Evolutionary conservation across 225 moss, liverwort and hornwort species (phyloP).

Genomic region (Ulota crispa): DNA sequence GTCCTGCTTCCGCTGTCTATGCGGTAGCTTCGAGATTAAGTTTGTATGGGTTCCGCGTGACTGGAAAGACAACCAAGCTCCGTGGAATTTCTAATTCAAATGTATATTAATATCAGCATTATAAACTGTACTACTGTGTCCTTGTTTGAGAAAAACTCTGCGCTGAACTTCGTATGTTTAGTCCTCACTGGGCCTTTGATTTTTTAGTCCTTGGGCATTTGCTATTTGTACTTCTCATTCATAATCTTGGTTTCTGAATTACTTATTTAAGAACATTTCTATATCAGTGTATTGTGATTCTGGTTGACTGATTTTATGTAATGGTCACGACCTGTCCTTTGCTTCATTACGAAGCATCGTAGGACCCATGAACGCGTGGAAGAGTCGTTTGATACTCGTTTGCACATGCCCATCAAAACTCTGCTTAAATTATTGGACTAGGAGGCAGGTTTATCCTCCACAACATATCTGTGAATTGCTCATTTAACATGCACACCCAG

Average conservation of each 20-base stretch:
- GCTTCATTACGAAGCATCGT: slow-evolving; percentile 26
- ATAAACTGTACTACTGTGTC: background rate
- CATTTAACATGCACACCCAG: background rate
- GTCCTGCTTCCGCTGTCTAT: background rate
- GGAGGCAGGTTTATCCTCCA: background rate
- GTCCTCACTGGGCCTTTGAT: background rate
- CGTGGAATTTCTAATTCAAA: background rate
- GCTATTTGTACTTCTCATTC: background rate
- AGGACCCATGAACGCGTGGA: slow-evolving; percentile 34
- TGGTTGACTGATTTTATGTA: background rate
- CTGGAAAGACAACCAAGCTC: background rate
- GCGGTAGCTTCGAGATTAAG: slow-evolving; percentile 18
- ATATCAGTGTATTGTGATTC: too few species aligned
- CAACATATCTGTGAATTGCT: background rate
- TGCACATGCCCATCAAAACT: slow-evolving; percentile 22
- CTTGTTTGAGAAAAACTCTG: background rate
- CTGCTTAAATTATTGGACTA: slow-evolving; percentile 8
- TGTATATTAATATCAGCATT: slow-evolving; percentile 4
- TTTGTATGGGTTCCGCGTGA: slow-evolving; percentile 5
- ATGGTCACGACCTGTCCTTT: slow-evolving; percentile 25
- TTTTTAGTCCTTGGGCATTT: background rate
- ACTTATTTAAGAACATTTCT: too few species aligned
- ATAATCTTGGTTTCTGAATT: background rate
- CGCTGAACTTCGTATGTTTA: background rate
- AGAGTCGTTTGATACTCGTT: slow-evolving; percentile 9